Evolutionary conservation across 2,329 filamentous ascomycete species (phyloP).

Genomic region (Calycina marina): DNA sequence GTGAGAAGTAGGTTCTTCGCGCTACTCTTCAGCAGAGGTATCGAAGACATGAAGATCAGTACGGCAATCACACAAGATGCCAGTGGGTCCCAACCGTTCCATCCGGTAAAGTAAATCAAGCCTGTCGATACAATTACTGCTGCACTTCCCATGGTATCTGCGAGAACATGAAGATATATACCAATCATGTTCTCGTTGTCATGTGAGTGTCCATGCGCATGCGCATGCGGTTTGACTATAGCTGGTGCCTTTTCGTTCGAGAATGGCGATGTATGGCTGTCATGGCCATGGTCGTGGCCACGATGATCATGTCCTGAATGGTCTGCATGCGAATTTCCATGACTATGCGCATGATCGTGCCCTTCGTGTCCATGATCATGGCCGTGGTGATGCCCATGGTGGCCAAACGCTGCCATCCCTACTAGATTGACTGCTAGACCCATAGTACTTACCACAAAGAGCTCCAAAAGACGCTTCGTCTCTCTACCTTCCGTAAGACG

Average conservation of each 20-base stretch:
- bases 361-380: slow-evolving; percentile 26
- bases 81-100: slow-evolving; percentile 88
- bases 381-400: slow-evolving; percentile 28
- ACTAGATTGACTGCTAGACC: slow-evolving; percentile 85
- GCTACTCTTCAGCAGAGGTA: slow-evolving; percentile 74
- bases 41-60: slow-evolving; percentile 82
- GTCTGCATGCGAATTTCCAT: slow-evolving; percentile 21
- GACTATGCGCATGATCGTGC: slow-evolving; percentile 20
- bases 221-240: slow-evolving; percentile 21
- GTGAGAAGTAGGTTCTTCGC: slow-evolving; percentile 74
- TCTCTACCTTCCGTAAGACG: slow-evolving; percentile 71
- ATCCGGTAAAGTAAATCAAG: slow-evolving; percentile 74
- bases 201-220: slow-evolving; percentile 35
- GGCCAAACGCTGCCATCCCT: slow-evolving; percentile 44
- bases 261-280: slow-evolving; percentile 15
- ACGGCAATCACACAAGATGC: slow-evolving; percentile 89
- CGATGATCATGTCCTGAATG: slow-evolving; percentile 8
- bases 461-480: slow-evolving; percentile 70
- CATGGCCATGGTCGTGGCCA: slow-evolving; percentile 17
- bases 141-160: slow-evolving; percentile 85
- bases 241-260: slow-evolving; percentile 6
- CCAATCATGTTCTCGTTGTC: slow-evolving; percentile 97
- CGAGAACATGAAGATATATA: slow-evolving; percentile 89
- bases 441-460: slow-evolving; percentile 76
- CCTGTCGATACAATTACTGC: slow-evolving; percentile 88